Percentiles rank a stretch among this genome's conserved stretches.
These are phyloP conservation scores for Fraxinus albicans DNA, from an alignment of 305 asterid genomes.

Conservation along the genomic window DNA sequence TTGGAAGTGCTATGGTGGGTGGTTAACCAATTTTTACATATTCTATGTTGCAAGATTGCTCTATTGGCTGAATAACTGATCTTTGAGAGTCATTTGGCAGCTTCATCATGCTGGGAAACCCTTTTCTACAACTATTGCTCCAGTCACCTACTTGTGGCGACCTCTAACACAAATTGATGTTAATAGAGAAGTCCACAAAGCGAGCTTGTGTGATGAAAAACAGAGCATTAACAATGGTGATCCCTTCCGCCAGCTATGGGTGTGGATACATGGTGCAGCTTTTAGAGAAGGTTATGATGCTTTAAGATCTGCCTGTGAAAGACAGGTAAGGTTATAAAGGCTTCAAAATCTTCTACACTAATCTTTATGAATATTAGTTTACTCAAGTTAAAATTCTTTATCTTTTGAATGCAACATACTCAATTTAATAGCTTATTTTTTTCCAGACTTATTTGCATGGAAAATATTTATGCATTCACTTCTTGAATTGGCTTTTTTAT, in stretches of 20 bases:
- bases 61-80: slow-evolving; percentile 18
- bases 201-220: slow-evolving; percentile 25
- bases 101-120: slow-evolving; percentile 58
- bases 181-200: slow-evolving; percentile 24
- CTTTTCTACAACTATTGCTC: slow-evolving; percentile 39
- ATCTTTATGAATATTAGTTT: neutral
- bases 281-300: slow-evolving; percentile 70
- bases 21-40: slow-evolving; percentile 20
- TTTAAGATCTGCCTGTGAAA: slow-evolving; percentile 54
- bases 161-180: slow-evolving; percentile 4
- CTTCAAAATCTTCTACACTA: neutral
- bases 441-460: neutral
- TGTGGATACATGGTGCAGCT: slow-evolving; percentile 90
- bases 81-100: slow-evolving; percentile 39
- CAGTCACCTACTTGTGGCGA: slow-evolving; percentile 51
- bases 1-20: slow-evolving; percentile 75
- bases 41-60: neutral
- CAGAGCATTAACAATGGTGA: slow-evolving; percentile 24
- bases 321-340: slow-evolving; percentile 37
- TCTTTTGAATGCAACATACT: neutral
- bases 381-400: neutral
- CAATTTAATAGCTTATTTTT: neutral
- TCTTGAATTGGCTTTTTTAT: slow-evolving; percentile 13
- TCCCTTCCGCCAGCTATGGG: slow-evolving; percentile 59
- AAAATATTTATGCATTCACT: neutral